Conservation (phyloP, 148 eudicot genomes). For the Fallopia convolvulus region DNA sequence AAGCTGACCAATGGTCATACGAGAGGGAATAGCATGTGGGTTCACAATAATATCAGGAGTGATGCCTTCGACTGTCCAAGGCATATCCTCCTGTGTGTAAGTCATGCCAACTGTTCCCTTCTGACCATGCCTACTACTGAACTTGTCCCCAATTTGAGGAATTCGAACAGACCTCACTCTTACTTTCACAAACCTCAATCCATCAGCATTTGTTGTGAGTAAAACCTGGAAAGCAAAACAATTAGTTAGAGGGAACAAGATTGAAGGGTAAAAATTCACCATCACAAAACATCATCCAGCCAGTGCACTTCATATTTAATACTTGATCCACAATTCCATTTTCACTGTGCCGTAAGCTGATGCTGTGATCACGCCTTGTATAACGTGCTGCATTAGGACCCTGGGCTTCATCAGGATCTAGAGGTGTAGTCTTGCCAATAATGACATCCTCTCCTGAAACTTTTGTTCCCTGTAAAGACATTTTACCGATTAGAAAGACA, state of each 20-base stretch:
- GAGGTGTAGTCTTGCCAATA: slow-evolving; percentile 94
- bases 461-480: slow-evolving; percentile 64
- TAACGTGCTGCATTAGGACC: slow-evolving; percentile 34
- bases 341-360: slow-evolving; percentile 95
- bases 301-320: neutral
- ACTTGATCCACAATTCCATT: slow-evolving; percentile 96
- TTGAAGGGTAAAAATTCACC: neutral
- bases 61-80: slow-evolving; percentile 92
- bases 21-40: slow-evolving; percentile 98
- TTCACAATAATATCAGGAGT: slow-evolving; percentile 93
- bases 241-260: neutral
- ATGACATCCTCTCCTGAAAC: slow-evolving; percentile 97
- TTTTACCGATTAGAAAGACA: neutral
- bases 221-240: slow-evolving; percentile 41
- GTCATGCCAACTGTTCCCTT: slow-evolving; percentile 99
- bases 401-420: slow-evolving; percentile 70
- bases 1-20: slow-evolving; percentile 98
- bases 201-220: slow-evolving; percentile 92
- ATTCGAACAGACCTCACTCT: slow-evolving; percentile 92
- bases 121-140: slow-evolving; percentile 95
- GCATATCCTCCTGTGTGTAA: slow-evolving; percentile 98
- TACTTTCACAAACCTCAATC: slow-evolving; percentile 91
- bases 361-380: slow-evolving; percentile 82
- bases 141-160: slow-evolving; percentile 97
- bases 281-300: neutral